phyloP scores from a whole-genome alignment of 768 basidiomycete genomes.

The Fistulinella prunicolor region DNA sequence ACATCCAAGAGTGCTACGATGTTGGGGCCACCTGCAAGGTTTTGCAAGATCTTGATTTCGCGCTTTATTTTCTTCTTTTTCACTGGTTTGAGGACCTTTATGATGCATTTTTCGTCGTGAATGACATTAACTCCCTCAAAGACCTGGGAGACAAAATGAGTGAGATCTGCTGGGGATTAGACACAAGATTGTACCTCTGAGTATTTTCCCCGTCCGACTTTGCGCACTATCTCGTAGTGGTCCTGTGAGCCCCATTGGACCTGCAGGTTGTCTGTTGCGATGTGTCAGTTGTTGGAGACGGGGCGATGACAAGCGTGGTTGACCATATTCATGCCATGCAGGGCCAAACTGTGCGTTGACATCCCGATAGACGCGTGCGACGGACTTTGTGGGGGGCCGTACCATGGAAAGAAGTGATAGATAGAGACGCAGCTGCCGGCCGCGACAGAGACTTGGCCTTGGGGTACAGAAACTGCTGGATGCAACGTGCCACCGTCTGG shows the following conservation, averaged over 20 bases:
- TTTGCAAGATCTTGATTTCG: slow-evolving; percentile 97
- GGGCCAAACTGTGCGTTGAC: slow-evolving; percentile 86
- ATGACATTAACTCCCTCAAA: slow-evolving; percentile 93
- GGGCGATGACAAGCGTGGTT: slow-evolving; percentile 17
- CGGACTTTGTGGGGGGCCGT: slow-evolving; percentile 69
- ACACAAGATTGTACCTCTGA: slow-evolving; percentile 63
- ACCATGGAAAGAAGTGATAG: slow-evolving; percentile 49
- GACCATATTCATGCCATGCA: slow-evolving; percentile 96
- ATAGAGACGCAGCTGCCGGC: slow-evolving; percentile 10
- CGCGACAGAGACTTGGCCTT: slow-evolving; percentile 8
- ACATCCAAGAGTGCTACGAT: slow-evolving; percentile 92
- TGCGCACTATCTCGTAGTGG: slow-evolving; percentile 96
- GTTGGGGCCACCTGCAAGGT: slow-evolving; percentile 94
- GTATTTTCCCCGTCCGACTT: slow-evolving; percentile 94
- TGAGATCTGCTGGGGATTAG: slow-evolving; percentile 13
- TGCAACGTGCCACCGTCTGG: slow-evolving; percentile 16
- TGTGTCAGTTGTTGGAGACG: slow-evolving; percentile 12
- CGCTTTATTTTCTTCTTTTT: slow-evolving; percentile 99
- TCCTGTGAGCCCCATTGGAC: slow-evolving; percentile 98
- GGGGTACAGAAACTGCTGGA: slow-evolving; percentile 4
- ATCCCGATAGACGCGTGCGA: slow-evolving; percentile 83
- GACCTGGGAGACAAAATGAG: slow-evolving; percentile 46
- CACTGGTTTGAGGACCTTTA: slow-evolving; percentile 97
- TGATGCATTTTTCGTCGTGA: slow-evolving; percentile 92
- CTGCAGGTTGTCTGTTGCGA: slow-evolving; percentile 78